Conservation (phyloP, 1,284 basidiomycete genomes). For the Microbotryum lychnidis-dioicae region DNA sequence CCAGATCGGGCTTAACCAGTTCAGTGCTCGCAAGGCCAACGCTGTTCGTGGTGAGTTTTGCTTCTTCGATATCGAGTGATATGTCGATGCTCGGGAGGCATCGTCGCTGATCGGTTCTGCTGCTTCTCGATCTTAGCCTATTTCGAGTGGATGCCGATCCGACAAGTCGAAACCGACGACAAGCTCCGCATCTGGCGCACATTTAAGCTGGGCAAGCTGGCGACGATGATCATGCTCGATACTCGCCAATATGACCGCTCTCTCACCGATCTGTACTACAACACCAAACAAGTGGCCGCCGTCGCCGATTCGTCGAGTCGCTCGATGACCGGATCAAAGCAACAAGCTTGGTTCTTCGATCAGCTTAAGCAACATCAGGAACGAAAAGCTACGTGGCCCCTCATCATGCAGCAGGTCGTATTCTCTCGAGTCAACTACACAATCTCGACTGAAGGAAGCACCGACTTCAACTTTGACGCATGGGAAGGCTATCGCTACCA, state of each 20-base stretch:
- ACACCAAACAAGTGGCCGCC: slow-evolving; percentile 48
- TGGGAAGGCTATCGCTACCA: slow-evolving; percentile 60
- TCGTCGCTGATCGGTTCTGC: background rate
- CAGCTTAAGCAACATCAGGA: slow-evolving; percentile 48
- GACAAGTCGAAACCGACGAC: slow-evolving; percentile 55
- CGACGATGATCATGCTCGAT: slow-evolving; percentile 52
- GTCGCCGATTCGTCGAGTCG: slow-evolving; percentile 45
- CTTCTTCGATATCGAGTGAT: background rate
- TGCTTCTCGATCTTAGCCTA: slow-evolving; percentile 38
- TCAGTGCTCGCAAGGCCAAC: slow-evolving; percentile 57
- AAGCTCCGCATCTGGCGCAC: slow-evolving; percentile 59
- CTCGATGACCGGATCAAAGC: slow-evolving; percentile 53
- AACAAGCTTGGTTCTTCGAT: slow-evolving; percentile 55
- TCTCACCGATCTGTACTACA: slow-evolving; percentile 57
- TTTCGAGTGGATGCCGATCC: slow-evolving; percentile 63
- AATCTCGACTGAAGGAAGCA: slow-evolving; percentile 27
- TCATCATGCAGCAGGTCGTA: slow-evolving; percentile 48
- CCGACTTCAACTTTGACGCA: slow-evolving; percentile 45
- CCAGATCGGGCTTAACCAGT: slow-evolving; percentile 35
- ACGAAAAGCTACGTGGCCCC: slow-evolving; percentile 53
- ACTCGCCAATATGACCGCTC: slow-evolving; percentile 59
- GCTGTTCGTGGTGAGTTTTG: slow-evolving; percentile 48
- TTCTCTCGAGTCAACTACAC: slow-evolving; percentile 46
- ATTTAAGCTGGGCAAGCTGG: slow-evolving; percentile 56
- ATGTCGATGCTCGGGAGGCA: background rate